These are phyloP conservation scores for Talaromyces sp. DNA, from an alignment of 2,329 filamentous ascomycete species.

Conservation along the genomic window DNA sequence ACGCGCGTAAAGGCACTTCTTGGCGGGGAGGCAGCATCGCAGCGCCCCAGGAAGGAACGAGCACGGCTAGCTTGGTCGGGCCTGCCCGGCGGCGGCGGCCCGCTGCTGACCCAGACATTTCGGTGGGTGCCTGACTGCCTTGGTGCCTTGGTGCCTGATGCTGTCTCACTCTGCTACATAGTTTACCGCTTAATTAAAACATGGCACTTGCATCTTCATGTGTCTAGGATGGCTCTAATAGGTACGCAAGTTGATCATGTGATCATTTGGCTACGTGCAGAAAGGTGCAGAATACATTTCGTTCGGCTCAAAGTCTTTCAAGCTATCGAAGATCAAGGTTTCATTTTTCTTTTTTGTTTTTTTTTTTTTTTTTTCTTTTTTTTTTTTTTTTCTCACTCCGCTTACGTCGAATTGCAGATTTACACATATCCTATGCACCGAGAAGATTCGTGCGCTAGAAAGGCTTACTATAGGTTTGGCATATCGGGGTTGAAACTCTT, in stretches of 20 bases:
- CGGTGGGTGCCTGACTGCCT: not conserved
- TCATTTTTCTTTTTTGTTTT: not conserved
- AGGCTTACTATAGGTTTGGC: not conserved
- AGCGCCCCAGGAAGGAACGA: not conserved
- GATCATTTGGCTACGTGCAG: no score
- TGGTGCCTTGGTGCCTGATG: not conserved
- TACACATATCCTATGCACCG: not conserved
- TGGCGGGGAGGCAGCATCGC: conserved; percentile 2
- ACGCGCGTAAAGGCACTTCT: conserved; percentile 1
- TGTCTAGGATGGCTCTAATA: not conserved
- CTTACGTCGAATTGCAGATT: not conserved
- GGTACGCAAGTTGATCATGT: not conserved
- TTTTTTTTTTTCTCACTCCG: not conserved
- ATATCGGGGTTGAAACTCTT: not conserved
- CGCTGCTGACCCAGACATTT: conserved; percentile 8
- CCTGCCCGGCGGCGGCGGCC: conserved; percentile 5
- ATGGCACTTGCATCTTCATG: not conserved
- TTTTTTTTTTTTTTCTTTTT: not conserved
- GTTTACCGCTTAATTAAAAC: no score
- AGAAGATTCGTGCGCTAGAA: not conserved
- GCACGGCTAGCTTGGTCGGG: not conserved
- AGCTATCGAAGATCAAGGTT: not conserved
- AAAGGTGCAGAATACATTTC: not conserved
- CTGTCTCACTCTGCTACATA: not conserved
- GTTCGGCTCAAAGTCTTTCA: not conserved